These are phyloP conservation scores for Didymella exigua DNA, from an alignment of 2,329 filamentous ascomycete species.

Conservation along the genomic window DNA sequence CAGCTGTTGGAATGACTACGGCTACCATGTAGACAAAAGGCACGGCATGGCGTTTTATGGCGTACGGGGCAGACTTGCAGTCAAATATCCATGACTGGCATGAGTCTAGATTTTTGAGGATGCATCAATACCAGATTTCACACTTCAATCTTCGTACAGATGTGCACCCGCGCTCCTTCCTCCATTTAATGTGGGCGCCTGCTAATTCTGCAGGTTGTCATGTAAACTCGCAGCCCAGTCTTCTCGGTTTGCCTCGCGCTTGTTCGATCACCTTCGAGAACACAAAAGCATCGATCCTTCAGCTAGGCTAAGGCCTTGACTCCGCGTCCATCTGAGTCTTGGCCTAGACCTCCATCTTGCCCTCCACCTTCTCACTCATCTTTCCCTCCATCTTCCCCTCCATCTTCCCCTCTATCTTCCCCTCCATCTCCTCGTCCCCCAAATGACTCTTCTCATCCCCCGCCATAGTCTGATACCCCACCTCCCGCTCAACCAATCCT, in stretches of 20 bases:
- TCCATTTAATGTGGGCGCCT: too few relatives aligned
- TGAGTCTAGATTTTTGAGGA: slow-evolving; percentile 7
- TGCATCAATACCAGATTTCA: slow-evolving; percentile 16
- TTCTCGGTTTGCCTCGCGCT: background rate
- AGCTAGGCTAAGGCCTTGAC: too few relatives aligned
- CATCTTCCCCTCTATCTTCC: too few relatives aligned
- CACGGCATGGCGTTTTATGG: slow-evolving; percentile 19
- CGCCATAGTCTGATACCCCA: background rate
- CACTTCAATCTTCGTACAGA: slow-evolving; percentile 1
- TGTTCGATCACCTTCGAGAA: too few relatives aligned
- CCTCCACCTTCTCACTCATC: too few relatives aligned
- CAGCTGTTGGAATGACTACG: slow-evolving; percentile 5
- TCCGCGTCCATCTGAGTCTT: too few relatives aligned
- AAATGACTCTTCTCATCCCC: background rate
- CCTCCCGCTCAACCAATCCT: background rate
- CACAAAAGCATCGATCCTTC: background rate
- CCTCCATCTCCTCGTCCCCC: background rate
- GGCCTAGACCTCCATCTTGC: too few relatives aligned
- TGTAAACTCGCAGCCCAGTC: background rate
- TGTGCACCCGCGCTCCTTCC: background rate
- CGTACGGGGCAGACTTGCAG: slow-evolving; percentile 14
- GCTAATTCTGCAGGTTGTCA: too few relatives aligned
- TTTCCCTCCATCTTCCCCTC: too few relatives aligned
- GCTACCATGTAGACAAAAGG: slow-evolving; percentile 13
- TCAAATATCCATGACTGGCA: slow-evolving; percentile 2